Percentiles rank a stretch among this genome's conserved stretches.
Evolutionary conservation across 2,329 filamentous ascomycete genomes (phyloP).

Genomic region (Metarhizium anisopliae): DNA sequence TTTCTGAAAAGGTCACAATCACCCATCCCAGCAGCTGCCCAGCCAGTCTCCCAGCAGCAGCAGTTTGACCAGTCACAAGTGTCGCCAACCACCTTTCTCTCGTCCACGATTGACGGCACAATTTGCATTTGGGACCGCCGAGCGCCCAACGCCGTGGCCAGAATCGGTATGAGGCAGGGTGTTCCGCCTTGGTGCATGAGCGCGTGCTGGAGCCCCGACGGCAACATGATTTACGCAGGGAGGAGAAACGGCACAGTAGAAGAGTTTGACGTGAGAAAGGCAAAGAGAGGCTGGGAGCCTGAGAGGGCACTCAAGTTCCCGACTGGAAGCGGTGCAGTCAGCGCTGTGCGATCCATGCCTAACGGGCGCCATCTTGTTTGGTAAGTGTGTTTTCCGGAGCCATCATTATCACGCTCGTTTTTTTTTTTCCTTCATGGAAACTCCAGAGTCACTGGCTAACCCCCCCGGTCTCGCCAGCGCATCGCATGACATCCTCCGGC

Average conservation of each 20-base stretch:
- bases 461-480: slow-evolving; percentile 43
- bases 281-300: slow-evolving; percentile 56
- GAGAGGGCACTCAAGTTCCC: slow-evolving; percentile 81
- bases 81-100: slow-evolving; percentile 75
- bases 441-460: not conserved
- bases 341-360: slow-evolving; percentile 79
- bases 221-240: slow-evolving; percentile 90
- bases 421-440: not conserved
- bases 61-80: slow-evolving; percentile 47
- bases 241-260: slow-evolving; percentile 88
- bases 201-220: slow-evolving; percentile 91
- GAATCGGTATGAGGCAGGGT: slow-evolving; percentile 62
- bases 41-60: slow-evolving; percentile 18
- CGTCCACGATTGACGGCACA: slow-evolving; percentile 78
- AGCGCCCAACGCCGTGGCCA: slow-evolving; percentile 65
- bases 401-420: not conserved
- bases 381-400: slow-evolving; percentile 17
- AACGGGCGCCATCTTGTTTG: slow-evolving; percentile 90
- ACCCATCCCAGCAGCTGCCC: slow-evolving; percentile 23
- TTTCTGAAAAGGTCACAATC: slow-evolving; percentile 14
- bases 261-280: slow-evolving; percentile 82
- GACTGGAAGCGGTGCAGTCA: slow-evolving; percentile 80
- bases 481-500: slow-evolving; percentile 82
- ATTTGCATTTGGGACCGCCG: slow-evolving; percentile 91
- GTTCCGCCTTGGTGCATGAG: slow-evolving; percentile 97